Evolutionary conservation across 345 rosid species (phyloP), one percentile per base, ranked within the genome.

Genomic region (Populus deltoides): DNA sequence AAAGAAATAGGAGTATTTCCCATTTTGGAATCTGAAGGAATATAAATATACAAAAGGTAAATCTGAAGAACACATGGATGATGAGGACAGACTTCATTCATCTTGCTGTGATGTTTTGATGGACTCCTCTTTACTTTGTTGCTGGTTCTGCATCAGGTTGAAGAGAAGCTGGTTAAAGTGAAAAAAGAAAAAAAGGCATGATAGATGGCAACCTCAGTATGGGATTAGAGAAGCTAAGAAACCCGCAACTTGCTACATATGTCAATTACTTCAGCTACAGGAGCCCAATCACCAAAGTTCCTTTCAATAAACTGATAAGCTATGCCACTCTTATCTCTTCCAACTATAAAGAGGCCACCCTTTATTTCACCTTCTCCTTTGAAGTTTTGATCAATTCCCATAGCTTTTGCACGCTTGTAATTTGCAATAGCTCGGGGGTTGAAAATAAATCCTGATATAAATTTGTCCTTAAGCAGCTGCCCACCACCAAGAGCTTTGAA

Each of bases 271-370:
- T 91, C 93, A 63, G 88, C 79, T 36, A 81, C 31, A 51, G 95
- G 92, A 35, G 95, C 90, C 91, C 93, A 87, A 76, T 90, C 93
- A 1, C 90, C 93, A 55, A 91, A 91, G 68, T 87, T 91, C 85
- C 92, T 87, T 85, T 91, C 93, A 20, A 90, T 88, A 53, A 91
- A 90, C 79, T 87, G 90, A 80, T 87, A 90, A 43, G 89, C 92
- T 35, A 90, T 81, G 72, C 93, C 93, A 72, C 78, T 80, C 70
- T 80, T 86, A 72, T 90, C 89, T 8, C 59, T 79, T n/a, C 90
- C 93, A 69, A 88, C 80, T 33, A 88, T 70, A 55, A 89, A 86
- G 20, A 91, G 90, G 24, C 95, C 92, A 38, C 92, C 95, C 74
- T 88, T 89, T 67, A 88, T 88, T 79, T 86, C 87, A 25, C 93